These are phyloP conservation scores for Irpex rosettiformis DNA, from an alignment of 1,284 basidiomycete species.

Conservation along the genomic window DNA sequence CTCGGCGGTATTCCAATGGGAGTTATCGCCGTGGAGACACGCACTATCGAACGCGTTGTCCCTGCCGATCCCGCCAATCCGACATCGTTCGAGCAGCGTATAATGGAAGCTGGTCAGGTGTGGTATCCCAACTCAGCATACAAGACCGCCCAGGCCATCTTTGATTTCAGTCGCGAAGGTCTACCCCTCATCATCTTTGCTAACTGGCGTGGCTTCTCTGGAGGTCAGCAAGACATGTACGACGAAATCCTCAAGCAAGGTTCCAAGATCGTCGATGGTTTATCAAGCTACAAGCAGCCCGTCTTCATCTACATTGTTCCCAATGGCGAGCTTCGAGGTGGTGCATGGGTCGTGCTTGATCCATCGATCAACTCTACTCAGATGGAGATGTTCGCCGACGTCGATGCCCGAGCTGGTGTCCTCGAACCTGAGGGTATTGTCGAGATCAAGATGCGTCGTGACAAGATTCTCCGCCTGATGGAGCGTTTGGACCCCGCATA, in stretches of 20 bases:
- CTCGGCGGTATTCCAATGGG: conserved; percentile 97
- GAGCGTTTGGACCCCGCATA: conserved; percentile 89
- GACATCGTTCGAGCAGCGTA: conserved; percentile 93
- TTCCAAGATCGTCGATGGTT: conserved; percentile 96
- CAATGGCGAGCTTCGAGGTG: conserved; percentile 97
- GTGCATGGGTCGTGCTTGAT: conserved; percentile 99
- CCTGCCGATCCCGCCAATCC: conserved; percentile 99
- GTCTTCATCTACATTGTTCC: conserved; percentile 99
- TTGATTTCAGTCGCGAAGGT: conserved; percentile 97
- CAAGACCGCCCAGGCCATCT: conserved; percentile 99
- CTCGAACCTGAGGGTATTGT: conserved; percentile 97
- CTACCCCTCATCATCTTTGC: conserved; percentile 98
- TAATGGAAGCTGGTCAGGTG: conserved; percentile 99
- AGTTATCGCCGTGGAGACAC: conserved; percentile 97
- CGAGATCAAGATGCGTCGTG: conserved; percentile 90
- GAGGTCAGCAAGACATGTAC: conserved; percentile 98
- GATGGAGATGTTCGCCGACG: conserved; percentile 99
- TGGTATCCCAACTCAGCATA: conserved; percentile 99
- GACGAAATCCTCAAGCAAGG: conserved; percentile 94
- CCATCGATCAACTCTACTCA: conserved; percentile 95
- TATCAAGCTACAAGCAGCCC: conserved; percentile 97
- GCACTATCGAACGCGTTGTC: conserved; percentile 95
- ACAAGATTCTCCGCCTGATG: conserved; percentile 91
- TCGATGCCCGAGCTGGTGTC: conserved; percentile 94
- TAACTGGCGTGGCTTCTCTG: conserved; percentile 99